Base-by-base conservation (phyloP, 2,329 filamentous ascomycete species). In the Graphium sp. region DNA sequence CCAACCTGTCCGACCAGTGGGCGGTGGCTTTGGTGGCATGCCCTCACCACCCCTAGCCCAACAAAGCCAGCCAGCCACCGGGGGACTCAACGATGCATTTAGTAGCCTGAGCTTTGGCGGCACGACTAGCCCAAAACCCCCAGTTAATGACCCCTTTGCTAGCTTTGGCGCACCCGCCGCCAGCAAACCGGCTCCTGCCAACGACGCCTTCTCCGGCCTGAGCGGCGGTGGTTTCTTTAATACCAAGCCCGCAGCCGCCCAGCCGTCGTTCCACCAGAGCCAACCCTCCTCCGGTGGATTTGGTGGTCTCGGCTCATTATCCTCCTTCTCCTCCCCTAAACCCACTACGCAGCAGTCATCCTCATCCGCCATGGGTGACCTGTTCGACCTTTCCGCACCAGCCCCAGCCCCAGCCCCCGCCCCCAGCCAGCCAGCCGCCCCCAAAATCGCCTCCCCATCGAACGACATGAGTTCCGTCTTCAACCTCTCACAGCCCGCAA, bases 191-290 rank as follows among this genome's bases (percentile, higher is more conserved):
- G 43, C 48, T 8, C 37, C 49, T 3, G 39, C 52, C 22, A 46
- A 33, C 29, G 49, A 37, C 34, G 54, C 60, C 1, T 68, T 72
- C 38, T 55, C 60, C 7, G 56, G 56, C 9, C 48, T 72, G 26
- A 66, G 76, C 35, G 80, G 83, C 29, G 83, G 84, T 26, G 68
- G 77, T 46, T 89, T 94, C 52, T 94, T 94, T 45, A 75, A 91
- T 42, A 55, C 66, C 14, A 73, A 78, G 41, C 66, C 76, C n/a
- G 55, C 71, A 2, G 73, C 70, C 31, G 49, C 63, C 7, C 49
- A 58, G 29, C 41, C 50, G 2, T 39, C 50, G 15, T 33, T 49
- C 34, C 67, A 63, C 29, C 61, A 69, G 29, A 50, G 55, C 20
- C 57, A 61, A 38, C 55, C 59, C 7, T 70, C 66, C 36, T 31